These are phyloP conservation scores for Metschnikowia reukaufii DNA, from an alignment of 805 yeast species.

Conservation along the genomic window DNA sequence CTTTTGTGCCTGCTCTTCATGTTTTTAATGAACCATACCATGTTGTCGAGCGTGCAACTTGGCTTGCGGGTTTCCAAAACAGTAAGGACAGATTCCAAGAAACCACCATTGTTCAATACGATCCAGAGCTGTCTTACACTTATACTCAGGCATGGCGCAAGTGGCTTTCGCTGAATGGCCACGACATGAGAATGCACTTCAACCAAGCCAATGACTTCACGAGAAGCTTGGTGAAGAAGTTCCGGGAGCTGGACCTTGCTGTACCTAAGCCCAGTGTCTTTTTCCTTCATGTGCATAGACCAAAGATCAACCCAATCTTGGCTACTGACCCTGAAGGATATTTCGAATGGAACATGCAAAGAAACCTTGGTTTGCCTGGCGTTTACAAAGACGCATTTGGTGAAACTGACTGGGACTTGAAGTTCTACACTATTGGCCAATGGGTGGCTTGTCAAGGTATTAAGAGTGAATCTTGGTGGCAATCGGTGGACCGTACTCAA, in stretches of 20 bases:
- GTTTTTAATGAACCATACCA: slow-evolving; percentile 36
- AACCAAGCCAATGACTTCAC: slow-evolving; percentile 20
- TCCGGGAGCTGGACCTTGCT: slow-evolving; percentile 5
- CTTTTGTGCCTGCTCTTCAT: slow-evolving; percentile 39
- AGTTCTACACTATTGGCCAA: slow-evolving; percentile 23
- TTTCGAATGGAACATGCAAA: slow-evolving; percentile 18
- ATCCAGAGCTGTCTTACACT: slow-evolving; percentile 17
- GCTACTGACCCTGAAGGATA: slow-evolving; percentile 7
- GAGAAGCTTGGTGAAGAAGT: slow-evolving; percentile 14
- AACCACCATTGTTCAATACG: slow-evolving; percentile 27
- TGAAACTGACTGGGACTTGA: slow-evolving; percentile 26
- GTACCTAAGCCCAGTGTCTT: slow-evolving; percentile 16
- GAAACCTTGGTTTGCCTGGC: slow-evolving; percentile 23
- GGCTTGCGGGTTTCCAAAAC: slow-evolving; percentile 23
- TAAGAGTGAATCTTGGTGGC: slow-evolving; percentile 23
- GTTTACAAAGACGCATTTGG: slow-evolving; percentile 20
- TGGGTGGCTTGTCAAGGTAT: slow-evolving; percentile 29
- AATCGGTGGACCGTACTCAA: slow-evolving; percentile 16
- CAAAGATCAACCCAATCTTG: slow-evolving; percentile 19
- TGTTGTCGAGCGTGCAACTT: slow-evolving; percentile 22
- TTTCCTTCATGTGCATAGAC: slow-evolving; percentile 26
- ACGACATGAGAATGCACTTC: slow-evolving; percentile 21
- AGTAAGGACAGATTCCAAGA: slow-evolving; percentile 18
- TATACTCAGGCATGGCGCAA: slow-evolving; percentile 17
- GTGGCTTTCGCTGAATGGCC: slow-evolving; percentile 18